Conservation (phyloP, 176 grass and related monocot species). For the Pontederia crassipes region DNA sequence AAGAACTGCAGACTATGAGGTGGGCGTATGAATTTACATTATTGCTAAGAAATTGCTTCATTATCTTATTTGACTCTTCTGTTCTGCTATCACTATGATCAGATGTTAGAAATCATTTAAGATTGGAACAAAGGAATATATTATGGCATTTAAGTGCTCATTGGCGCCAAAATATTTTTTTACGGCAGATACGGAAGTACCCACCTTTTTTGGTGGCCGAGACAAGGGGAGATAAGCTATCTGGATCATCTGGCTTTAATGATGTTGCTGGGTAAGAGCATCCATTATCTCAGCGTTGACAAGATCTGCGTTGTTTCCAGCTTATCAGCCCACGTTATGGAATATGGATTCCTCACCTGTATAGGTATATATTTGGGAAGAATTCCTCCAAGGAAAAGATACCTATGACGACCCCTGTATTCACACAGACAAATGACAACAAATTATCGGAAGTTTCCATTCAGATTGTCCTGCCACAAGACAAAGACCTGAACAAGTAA, state of each 20-base stretch:
- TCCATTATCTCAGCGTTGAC: neutral
- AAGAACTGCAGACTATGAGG: constrained; percentile 81
- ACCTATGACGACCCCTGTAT: constrained; percentile 91
- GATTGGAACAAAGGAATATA: no score
- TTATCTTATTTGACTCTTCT: neutral
- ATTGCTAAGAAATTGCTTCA: neutral
- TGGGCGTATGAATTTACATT: constrained; percentile 8
- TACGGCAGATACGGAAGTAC: constrained; percentile 68
- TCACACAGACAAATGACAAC: constrained; percentile 65
- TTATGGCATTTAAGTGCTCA: neutral
- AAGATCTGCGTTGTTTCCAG: neutral
- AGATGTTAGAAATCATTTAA: no score
- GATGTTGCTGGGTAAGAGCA: constrained; percentile 68
- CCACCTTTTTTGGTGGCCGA: constrained; percentile 60
- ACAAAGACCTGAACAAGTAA: constrained; percentile 68
- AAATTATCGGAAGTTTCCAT: constrained; percentile 81
- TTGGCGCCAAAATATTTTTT: neutral
- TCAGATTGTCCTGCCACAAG: constrained; percentile 58
- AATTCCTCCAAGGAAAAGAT: constrained; percentile 87
- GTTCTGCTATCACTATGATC: no score
- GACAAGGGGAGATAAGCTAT: constrained; percentile 84
- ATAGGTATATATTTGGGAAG: constrained; percentile 90
- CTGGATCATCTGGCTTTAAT: constrained; percentile 88
- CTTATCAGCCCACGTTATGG: neutral
- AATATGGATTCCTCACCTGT: neutral